Percentiles rank a stretch among this genome's conserved stretches.
These are phyloP conservation scores for Tardiomyces blankii DNA, from an alignment of 1,139 yeast species.

Conservation along the genomic window DNA sequence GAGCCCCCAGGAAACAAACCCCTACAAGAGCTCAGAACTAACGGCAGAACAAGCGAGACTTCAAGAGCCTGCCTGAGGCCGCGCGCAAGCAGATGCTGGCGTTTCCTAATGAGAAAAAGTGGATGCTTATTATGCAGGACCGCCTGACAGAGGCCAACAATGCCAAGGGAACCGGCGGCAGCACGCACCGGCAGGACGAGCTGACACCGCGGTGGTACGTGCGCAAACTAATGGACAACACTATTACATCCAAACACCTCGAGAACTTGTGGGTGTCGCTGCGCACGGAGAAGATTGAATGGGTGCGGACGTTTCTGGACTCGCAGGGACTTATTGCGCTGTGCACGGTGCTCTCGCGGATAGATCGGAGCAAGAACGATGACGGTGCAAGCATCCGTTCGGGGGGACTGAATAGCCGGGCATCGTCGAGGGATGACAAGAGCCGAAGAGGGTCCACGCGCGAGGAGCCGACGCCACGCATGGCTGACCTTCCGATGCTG, in stretches of 20 bases:
- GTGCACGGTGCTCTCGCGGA: slow-evolving; percentile 43
- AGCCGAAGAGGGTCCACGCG: too few species aligned
- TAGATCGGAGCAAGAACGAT: slow-evolving; percentile 15
- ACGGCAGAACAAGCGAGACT: slow-evolving; percentile 49
- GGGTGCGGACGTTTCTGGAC: slow-evolving; percentile 77
- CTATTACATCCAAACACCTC: slow-evolving; percentile 59
- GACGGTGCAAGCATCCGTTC: too few species aligned
- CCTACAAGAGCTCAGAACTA: too few species aligned
- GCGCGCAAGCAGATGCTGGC: slow-evolving; percentile 72
- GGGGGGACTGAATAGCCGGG: too few species aligned
- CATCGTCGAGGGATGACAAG: too few species aligned
- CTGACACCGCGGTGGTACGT: slow-evolving; percentile 68
- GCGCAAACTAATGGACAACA: slow-evolving; percentile 56
- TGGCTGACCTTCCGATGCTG: slow-evolving; percentile 14
- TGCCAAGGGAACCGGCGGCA: slow-evolving; percentile 2
- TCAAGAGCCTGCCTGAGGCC: slow-evolving; percentile 62
- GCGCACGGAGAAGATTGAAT: slow-evolving; percentile 81
- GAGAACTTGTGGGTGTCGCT: slow-evolving; percentile 84
- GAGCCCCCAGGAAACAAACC: too few species aligned
- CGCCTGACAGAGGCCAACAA: slow-evolving; percentile 46
- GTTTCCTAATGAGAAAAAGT: slow-evolving; percentile 69
- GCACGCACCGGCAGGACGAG: slow-evolving; percentile 30
- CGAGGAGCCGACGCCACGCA: slow-evolving; percentile 14
- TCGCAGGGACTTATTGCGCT: slow-evolving; percentile 86
- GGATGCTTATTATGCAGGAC: slow-evolving; percentile 89